Conservation (phyloP, 305 asterid genomes). For the Solanum chacoense region DNA sequence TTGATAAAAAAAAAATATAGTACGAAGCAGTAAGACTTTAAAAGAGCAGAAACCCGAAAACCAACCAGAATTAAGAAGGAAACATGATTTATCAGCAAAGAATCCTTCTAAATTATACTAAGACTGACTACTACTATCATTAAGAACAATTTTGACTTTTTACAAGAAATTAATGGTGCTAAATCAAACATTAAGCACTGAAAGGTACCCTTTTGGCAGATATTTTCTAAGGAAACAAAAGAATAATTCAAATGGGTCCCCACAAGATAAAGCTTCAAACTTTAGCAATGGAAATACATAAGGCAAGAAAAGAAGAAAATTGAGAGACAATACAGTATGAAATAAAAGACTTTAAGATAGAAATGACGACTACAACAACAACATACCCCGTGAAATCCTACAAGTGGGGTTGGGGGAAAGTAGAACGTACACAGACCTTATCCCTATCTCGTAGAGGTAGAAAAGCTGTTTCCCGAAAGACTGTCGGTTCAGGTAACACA, state of each 20-base stretch:
- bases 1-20: neutral
- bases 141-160: neutral
- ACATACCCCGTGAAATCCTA: neutral
- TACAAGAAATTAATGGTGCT: neutral
- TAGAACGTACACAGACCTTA: neutral
- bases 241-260: neutral
- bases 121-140: neutral
- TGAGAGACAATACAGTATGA: neutral
- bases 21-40: neutral
- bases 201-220: neutral
- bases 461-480: neutral
- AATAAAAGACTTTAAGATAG: neutral
- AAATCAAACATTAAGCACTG: neutral
- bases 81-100: neutral
- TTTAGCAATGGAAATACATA: neutral
- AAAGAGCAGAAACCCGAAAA: neutral
- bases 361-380: neutral
- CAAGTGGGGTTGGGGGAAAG: rapidly evolving
- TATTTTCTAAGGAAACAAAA: neutral
- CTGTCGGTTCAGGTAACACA: neutral
- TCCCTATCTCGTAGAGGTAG: neutral
- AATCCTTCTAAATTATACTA: neutral
- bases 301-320: neutral
- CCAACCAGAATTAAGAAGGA: neutral
- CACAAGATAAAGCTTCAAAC: neutral